phyloP scores from a whole-genome alignment of 257 asterid species.

The Ehretia macrophylla region DNA sequence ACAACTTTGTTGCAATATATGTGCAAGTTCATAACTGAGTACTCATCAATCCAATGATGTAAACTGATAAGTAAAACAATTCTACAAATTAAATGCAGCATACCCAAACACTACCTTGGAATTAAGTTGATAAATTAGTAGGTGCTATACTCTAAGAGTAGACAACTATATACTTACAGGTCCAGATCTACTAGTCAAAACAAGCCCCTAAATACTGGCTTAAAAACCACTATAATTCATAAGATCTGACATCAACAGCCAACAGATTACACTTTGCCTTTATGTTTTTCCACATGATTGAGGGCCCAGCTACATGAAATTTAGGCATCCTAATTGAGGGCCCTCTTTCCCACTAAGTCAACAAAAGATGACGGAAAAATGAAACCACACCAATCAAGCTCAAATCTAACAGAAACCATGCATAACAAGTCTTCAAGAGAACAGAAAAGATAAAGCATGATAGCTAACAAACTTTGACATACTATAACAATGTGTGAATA shows the following conservation, averaged over 20 bases:
- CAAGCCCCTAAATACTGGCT: conserved; percentile 1
- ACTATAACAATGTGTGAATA: not conserved
- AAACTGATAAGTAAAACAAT: not conserved
- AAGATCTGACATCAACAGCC: conserved; percentile 17
- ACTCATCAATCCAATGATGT: not conserved
- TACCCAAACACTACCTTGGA: not conserved
- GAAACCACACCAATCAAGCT: conserved; percentile 6
- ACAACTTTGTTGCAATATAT: no score
- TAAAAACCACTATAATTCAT: conserved; percentile 7
- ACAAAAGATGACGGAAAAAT: conserved; percentile 5
- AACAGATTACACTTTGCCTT: conserved; percentile 1
- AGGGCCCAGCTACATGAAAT: conserved; percentile 23
- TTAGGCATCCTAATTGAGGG: conserved; percentile 29
- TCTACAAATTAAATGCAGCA: not conserved
- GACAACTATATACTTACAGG: conserved; percentile 6
- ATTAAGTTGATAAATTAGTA: not conserved
- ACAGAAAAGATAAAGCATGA: conserved; percentile 3
- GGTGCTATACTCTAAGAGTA: not conserved
- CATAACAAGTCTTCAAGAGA: conserved; percentile 13
- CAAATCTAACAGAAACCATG: conserved; percentile 17
- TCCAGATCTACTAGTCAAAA: conserved; percentile 40
- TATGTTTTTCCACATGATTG: conserved; percentile 21
- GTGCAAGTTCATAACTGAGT: no score
- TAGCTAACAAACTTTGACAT: not conserved
- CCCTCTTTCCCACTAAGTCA: conserved; percentile 27